Percentiles rank a stretch among this genome's conserved stretches.
Conservation (phyloP, 768 basidiomycete species). For the Boletus barrowsii region DNA sequence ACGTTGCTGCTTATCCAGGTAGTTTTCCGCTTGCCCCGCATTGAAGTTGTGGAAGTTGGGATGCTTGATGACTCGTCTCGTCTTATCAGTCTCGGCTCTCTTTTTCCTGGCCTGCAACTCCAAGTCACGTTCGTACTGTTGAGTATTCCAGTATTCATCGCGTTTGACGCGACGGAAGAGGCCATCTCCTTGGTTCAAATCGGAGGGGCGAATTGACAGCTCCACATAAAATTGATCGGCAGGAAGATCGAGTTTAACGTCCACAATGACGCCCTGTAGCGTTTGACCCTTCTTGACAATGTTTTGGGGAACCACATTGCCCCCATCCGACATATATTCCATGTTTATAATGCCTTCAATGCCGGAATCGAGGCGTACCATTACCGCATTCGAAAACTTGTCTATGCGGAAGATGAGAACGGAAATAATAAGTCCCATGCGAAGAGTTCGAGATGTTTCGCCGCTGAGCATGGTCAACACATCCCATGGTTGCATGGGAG, state of each 20-base stretch:
- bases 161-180: conserved; percentile 55
- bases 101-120: conserved; percentile 81
- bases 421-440: conserved; percentile 77
- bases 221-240: conserved; percentile 66
- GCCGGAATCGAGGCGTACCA: conserved; percentile 87
- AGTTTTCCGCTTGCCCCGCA: conserved; percentile 82
- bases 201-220: conserved; percentile 65
- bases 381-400: conserved; percentile 41
- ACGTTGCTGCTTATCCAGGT: conserved; percentile 84
- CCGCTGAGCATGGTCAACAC: conserved; percentile 94
- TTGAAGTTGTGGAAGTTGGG: conserved; percentile 98
- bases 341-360: conserved; percentile 76
- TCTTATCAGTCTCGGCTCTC: conserved; percentile 74
- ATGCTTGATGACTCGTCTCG: conserved; percentile 90
- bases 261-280: conserved; percentile 73
- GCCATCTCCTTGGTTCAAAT: conserved; percentile 61
- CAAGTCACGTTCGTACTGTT: conserved; percentile 61
- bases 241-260: conserved; percentile 59
- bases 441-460: conserved; percentile 78
- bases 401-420: conserved; percentile 59
- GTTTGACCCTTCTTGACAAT: conserved; percentile 77
- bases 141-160: conserved; percentile 64
- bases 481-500: conserved; percentile 66
- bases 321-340: conserved; percentile 55
- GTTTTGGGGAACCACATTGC: conserved; percentile 38